A percentile compares a stretch with the other conserved stretches of the same genome.
phyloP scores from a whole-genome alignment of 1,139 yeast species.

The Saccharomyces hybrid region DNA sequence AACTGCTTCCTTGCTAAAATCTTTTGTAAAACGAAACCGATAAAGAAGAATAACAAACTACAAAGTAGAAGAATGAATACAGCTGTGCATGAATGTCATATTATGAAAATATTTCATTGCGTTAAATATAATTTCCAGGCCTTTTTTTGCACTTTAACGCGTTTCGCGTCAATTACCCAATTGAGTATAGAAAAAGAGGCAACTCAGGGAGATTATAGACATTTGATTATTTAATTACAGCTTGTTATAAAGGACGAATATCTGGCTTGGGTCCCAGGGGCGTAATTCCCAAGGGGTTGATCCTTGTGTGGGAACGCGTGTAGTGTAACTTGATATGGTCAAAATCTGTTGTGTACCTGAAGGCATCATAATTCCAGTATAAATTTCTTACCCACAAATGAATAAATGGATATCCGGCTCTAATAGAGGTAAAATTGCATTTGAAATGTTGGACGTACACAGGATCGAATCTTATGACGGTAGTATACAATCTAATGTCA shows the following conservation, averaged over 20 bases:
- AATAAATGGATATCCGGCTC: conserved; percentile 70
- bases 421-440: conserved; percentile 77
- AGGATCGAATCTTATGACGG: conserved; percentile 82
- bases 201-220: neutral
- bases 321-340: conserved; percentile 88
- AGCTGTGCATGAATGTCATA: neutral
- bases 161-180: conserved; percentile 1
- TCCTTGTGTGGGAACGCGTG: conserved; percentile 64
- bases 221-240: neutral
- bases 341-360: conserved; percentile 73
- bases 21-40: neutral
- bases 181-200: neutral
- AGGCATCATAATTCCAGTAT: conserved; percentile 78
- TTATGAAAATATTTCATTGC: neutral
- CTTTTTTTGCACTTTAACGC: neutral
- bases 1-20: neutral
- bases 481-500: conserved; percentile 75
- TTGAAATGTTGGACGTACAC: conserved; percentile 93
- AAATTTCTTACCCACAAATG: conserved; percentile 76
- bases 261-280: conserved; percentile 87
- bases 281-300: conserved; percentile 78
- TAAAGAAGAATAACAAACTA: neutral
- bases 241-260: conserved; percentile 39
- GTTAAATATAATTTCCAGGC: neutral
- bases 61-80: neutral